Evolutionary conservation across 169 alveolate genomes (phyloP).

Genomic region (Eimeria zaria): DNA sequence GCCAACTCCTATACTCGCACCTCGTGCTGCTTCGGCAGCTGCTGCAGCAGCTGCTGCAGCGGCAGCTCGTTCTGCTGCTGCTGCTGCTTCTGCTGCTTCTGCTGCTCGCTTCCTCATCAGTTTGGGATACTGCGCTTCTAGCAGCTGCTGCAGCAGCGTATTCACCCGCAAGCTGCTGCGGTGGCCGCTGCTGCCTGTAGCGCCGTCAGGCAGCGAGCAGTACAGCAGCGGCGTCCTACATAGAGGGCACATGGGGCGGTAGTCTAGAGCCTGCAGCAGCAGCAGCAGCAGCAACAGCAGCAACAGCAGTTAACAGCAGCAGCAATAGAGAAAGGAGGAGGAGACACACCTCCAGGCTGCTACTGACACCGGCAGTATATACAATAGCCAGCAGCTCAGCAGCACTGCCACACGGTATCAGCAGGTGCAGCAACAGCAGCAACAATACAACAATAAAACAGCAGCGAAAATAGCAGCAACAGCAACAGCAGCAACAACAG

Average conservation of each 20-base stretch:
- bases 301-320: conserved; percentile 10
- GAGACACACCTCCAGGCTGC: too few species aligned
- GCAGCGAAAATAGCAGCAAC: background rate
- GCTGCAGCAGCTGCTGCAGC: conserved; percentile 19
- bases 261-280: conserved; percentile 55
- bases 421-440: too few species aligned
- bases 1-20: too few species aligned
- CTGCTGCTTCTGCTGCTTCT: conserved; percentile 50
- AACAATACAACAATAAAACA: too few species aligned
- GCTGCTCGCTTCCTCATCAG: conserved; percentile 30
- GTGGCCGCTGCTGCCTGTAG: background rate
- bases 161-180: conserved; percentile 32
- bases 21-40: conserved; percentile 2
- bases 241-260: conserved; percentile 77
- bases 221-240: conserved; percentile 61
- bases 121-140: conserved; percentile 45
- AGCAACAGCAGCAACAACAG: conserved; percentile 19
- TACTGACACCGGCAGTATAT: too few species aligned
- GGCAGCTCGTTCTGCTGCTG: conserved; percentile 6
- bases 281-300: conserved; percentile 1
- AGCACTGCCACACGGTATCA: too few species aligned
- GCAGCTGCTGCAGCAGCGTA: conserved; percentile 76
- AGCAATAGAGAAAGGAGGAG: background rate
- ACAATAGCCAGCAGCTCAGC: conserved; percentile 18
- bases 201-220: conserved; percentile 37